These are phyloP conservation scores for Polyporus tsugae DNA, from an alignment of 1,284 basidiomycete species.

Conservation along the genomic window DNA sequence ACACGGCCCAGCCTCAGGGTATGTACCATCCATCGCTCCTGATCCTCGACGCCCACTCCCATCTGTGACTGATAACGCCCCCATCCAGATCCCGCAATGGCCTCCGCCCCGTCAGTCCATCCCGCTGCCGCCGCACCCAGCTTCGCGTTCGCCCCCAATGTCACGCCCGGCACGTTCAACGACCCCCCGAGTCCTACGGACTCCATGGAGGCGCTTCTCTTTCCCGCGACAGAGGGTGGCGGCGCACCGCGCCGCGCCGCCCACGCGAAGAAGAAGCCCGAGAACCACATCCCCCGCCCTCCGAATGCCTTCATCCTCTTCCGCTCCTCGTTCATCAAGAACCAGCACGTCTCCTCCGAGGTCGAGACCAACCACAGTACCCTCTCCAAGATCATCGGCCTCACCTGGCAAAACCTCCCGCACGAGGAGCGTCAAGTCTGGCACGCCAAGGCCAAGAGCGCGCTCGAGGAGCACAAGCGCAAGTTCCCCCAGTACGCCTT, in stretches of 20 bases:
- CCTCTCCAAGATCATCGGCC: conserved; percentile 56
- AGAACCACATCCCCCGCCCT: conserved; percentile 89
- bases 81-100: conserved; percentile 39
- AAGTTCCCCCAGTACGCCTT: conserved; percentile 79
- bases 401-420: conserved; percentile 78
- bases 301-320: conserved; percentile 97
- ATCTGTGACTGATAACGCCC: conserved; percentile 33
- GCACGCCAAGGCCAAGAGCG: conserved; percentile 71
- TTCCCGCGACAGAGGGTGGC: conserved; percentile 50
- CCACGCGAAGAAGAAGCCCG: conserved; percentile 72
- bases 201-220: conserved; percentile 48
- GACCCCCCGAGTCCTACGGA: conserved; percentile 49
- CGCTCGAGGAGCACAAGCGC: conserved; percentile 71
- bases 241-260: conserved; percentile 36
- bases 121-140: conserved; percentile 46
- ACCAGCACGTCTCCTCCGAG: conserved; percentile 76
- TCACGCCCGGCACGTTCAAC: conserved; percentile 68
- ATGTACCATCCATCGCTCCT: conserved; percentile 31
- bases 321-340: conserved; percentile 86
- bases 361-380: conserved; percentile 87
- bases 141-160: conserved; percentile 64
- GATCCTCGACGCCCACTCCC: conserved; percentile 24
- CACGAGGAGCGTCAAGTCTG: conserved; percentile 75
- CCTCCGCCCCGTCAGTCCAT: conserved; percentile 61
- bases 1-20: conserved; percentile 50